Conservation (phyloP, 2,329 filamentous ascomycete genomes). For the Chaetomiaceae sp. region DNA sequence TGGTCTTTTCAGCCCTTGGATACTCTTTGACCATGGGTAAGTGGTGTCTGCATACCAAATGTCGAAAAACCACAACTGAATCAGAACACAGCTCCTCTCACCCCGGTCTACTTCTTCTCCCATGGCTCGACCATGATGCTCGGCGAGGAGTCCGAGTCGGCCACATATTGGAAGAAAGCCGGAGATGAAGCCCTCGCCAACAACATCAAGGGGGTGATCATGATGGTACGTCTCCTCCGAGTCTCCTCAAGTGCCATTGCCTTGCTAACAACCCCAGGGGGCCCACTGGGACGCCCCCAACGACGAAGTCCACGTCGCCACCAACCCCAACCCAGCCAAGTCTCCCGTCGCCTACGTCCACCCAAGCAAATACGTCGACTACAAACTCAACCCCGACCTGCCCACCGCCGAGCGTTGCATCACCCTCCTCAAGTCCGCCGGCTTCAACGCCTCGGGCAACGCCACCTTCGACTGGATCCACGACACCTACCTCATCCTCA, state of each 20-base stretch:
- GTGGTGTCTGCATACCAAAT: background rate
- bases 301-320: constrained; percentile 50
- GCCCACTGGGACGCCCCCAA: background rate
- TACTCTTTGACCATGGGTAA: background rate
- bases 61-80: background rate
- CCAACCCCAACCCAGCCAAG: constrained; percentile 56
- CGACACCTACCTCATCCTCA: constrained; percentile 64
- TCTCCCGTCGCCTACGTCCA: constrained; percentile 63
- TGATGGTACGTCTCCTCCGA: constrained; percentile 49
- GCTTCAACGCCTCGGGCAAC: constrained; percentile 52
- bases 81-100: background rate
- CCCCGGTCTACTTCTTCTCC: constrained; percentile 62
- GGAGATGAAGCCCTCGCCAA: constrained; percentile 58
- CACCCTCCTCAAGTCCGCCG: constrained; percentile 42
- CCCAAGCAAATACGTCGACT: constrained; percentile 59
- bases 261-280: background rate
- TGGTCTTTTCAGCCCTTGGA: background rate
- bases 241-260: background rate
- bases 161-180: constrained; percentile 61
- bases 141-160: constrained; percentile 57
- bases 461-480: constrained; percentile 65
- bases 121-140: constrained; percentile 72
- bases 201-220: constrained; percentile 58
- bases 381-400: constrained; percentile 58
- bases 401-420: background rate